Evolutionary conservation across 352 stramenopile species (phyloP).

Genomic region (Phytopythium sindhum): DNA sequence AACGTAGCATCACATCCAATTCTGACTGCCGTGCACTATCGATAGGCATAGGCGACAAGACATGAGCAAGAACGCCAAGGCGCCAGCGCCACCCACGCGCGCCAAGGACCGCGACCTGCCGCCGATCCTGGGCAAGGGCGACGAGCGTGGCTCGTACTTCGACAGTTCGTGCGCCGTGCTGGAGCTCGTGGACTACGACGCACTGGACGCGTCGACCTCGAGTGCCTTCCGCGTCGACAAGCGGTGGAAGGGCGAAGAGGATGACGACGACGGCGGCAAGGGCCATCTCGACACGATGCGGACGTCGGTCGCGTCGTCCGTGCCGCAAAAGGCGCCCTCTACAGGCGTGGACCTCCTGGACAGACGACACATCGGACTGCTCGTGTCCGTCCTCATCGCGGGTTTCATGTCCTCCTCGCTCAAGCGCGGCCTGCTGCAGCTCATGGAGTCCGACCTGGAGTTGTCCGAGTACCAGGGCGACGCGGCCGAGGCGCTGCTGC

Average conservation of each 20-base stretch:
- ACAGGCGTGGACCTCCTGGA: slow-evolving; percentile 14
- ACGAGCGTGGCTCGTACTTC: slow-evolving; percentile 3
- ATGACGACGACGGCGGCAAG: slow-evolving; percentile 1
- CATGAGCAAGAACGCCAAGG: not conserved
- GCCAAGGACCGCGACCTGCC: not conserved
- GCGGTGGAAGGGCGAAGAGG: not conserved
- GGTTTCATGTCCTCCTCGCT: slow-evolving; percentile 30
- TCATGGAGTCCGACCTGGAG: slow-evolving; percentile 37
- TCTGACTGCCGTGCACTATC: too few relatives aligned
- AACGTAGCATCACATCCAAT: too few relatives aligned
- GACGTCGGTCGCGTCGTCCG: not conserved
- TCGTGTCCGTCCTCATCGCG: slow-evolving; percentile 37
- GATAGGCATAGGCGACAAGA: not conserved
- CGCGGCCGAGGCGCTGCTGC: slow-evolving; percentile 29
- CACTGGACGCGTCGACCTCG: slow-evolving; percentile 7
- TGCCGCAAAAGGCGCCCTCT: not conserved
- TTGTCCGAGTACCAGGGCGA: slow-evolving; percentile 31
- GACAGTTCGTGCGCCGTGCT: slow-evolving; percentile 30
- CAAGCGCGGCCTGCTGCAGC: slow-evolving; percentile 33
- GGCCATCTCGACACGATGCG: slow-evolving; percentile 8
- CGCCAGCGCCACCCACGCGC: not conserved
- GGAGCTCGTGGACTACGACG: slow-evolving; percentile 26
- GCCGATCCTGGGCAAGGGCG: not conserved
- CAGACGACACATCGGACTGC: slow-evolving; percentile 22
- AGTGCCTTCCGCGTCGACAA: slow-evolving; percentile 12